Percentiles rank a stretch among this genome's conserved stretches.
These are phyloP conservation scores for Stagonosporopsis chrysanthemi DNA, from an alignment of 2,329 filamentous ascomycete genomes.

Conservation along the genomic window DNA sequence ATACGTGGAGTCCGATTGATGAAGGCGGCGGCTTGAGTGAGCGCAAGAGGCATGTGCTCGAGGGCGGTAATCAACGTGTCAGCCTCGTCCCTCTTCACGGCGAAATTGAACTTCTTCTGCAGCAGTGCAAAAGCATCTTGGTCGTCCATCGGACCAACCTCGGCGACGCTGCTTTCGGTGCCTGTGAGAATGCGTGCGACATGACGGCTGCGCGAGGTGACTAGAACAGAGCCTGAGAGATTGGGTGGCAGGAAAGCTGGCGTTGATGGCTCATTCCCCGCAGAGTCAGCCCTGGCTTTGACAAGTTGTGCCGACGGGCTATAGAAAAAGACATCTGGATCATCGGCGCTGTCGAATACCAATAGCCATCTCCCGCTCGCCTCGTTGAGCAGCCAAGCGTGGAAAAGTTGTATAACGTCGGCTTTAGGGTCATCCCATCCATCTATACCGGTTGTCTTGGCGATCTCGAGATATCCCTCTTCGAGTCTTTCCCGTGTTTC, in stretches of 20 bases:
- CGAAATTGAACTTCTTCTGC: constrained; percentile 11
- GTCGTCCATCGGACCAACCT: constrained; percentile 19
- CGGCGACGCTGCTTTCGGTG: constrained; percentile 2
- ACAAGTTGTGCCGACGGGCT: not conserved
- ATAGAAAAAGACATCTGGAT: constrained; percentile 15
- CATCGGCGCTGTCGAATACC: constrained; percentile 35
- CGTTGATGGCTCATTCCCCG: not conserved
- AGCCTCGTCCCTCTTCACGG: not conserved
- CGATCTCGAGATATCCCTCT: constrained; percentile 24
- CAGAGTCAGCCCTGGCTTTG: not conserved
- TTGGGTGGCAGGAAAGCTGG: constrained; percentile 4
- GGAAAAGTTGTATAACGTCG: constrained; percentile 23
- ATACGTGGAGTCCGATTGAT: constrained; percentile 7
- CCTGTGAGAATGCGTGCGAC: constrained; percentile 20
- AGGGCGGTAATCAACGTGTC: constrained; percentile 2
- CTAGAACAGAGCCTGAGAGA: constrained; percentile 12
- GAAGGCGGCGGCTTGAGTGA: constrained; percentile 16
- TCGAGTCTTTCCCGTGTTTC: constrained; percentile 20
- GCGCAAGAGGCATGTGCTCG: constrained; percentile 17
- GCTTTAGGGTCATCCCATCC: constrained; percentile 19
- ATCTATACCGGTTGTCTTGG: constrained; percentile 13
- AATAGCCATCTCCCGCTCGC: constrained; percentile 27
- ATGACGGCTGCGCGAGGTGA: constrained; percentile 20
- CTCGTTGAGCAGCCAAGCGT: constrained; percentile 24
- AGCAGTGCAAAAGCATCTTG: constrained; percentile 14